These are phyloP conservation scores for Fusarium robinianum DNA, from an alignment of 2,329 filamentous ascomycete species.

Conservation along the genomic window DNA sequence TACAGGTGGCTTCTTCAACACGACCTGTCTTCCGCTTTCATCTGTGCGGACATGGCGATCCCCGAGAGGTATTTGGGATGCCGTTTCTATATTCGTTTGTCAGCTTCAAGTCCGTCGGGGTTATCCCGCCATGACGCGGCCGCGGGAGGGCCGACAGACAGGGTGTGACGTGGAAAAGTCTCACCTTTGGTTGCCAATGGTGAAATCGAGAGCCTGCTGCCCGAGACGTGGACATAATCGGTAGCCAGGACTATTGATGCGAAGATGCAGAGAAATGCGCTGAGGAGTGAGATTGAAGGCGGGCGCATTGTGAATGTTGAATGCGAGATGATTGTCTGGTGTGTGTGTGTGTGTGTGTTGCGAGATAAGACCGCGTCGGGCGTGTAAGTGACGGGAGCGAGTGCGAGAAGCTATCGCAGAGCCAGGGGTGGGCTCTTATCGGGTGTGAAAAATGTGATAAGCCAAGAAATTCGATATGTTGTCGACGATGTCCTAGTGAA, in stretches of 20 bases:
- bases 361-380: too few relatives aligned
- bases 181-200: slow-evolving; percentile 31
- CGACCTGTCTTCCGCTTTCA: slow-evolving; percentile 77
- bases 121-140: neutral
- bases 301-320: slow-evolving; percentile 23
- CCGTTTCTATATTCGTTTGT: slow-evolving; percentile 60
- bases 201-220: slow-evolving; percentile 27
- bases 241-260: slow-evolving; percentile 14
- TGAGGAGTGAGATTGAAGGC: slow-evolving; percentile 15
- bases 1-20: slow-evolving; percentile 78
- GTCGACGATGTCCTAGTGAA: too few relatives aligned
- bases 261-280: slow-evolving; percentile 23
- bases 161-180: neutral
- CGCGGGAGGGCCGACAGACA: too few relatives aligned
- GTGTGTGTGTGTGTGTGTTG: slow-evolving; percentile 11
- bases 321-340: slow-evolving; percentile 17
- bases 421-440: too few relatives aligned
- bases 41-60: slow-evolving; percentile 77
- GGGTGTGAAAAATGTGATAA: too few relatives aligned
- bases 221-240: slow-evolving; percentile 21
- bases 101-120: slow-evolving; percentile 14
- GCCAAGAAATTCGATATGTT: too few relatives aligned
- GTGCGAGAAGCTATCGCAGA: too few relatives aligned
- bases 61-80: slow-evolving; percentile 66
- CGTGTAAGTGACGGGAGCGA: too few relatives aligned